These are phyloP conservation scores for Sindora glabra DNA, from an alignment of 306 rosid species.

Conservation along the genomic window DNA sequence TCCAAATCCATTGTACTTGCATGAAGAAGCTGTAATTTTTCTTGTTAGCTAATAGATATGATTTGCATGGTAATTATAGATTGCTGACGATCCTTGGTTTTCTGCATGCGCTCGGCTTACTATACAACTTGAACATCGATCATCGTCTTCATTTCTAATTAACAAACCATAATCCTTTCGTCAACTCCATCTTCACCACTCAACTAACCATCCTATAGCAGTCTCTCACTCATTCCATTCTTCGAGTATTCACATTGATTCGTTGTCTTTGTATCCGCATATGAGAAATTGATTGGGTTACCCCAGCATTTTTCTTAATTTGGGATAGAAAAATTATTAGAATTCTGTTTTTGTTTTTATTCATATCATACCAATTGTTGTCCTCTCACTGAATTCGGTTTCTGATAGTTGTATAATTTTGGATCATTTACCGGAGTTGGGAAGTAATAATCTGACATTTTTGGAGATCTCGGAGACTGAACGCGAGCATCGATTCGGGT, in stretches of 20 bases:
- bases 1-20: no score
- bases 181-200: conserved; percentile 8
- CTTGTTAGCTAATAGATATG: background rate
- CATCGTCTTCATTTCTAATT: background rate
- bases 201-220: background rate
- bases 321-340: background rate
- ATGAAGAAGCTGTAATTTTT: background rate
- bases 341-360: background rate
- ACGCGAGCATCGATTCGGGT: background rate
- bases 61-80: background rate
- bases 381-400: background rate
- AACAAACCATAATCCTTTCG: background rate
- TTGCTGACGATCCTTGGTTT: conserved; percentile 6
- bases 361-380: background rate
- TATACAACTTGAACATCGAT: conserved; percentile 5
- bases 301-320: background rate
- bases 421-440: background rate
- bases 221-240: background rate
- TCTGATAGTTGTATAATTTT: background rate
- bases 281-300: background rate
- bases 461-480: background rate
- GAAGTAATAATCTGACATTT: background rate
- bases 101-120: background rate
- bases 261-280: background rate
- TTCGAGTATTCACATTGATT: no score